These are phyloP conservation scores for Hibiscus syriacus DNA, from an alignment of 345 rosid species.

Conservation along the genomic window DNA sequence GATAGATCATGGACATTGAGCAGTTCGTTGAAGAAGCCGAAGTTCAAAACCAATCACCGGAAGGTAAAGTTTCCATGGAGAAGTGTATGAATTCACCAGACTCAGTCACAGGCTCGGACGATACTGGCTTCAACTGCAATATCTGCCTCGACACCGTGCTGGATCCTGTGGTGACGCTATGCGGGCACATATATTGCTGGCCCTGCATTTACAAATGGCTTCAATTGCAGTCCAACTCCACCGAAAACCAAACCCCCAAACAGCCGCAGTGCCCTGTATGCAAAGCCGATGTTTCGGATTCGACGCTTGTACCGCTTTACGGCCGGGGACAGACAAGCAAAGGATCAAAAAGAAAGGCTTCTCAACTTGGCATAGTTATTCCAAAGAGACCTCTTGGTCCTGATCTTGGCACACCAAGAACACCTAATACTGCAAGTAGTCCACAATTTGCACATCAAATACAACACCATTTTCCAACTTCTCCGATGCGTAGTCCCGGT, in stretches of 20 bases:
- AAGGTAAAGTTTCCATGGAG: slow-evolving; percentile 22
- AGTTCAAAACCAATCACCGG: slow-evolving; percentile 23
- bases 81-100: slow-evolving; percentile 18
- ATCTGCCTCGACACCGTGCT: slow-evolving; percentile 73
- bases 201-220: slow-evolving; percentile 95
- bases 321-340: slow-evolving; percentile 49
- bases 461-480: slow-evolving; percentile 1
- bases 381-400: slow-evolving; percentile 51
- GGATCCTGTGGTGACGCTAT: slow-evolving; percentile 82
- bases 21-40: slow-evolving; percentile 23
- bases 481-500: too few species aligned
- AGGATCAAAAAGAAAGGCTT: slow-evolving; percentile 22
- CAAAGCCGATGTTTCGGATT: slow-evolving; percentile 62
- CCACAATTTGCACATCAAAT: slow-evolving; percentile 18
- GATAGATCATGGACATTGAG: slow-evolving; percentile 27
- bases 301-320: slow-evolving; percentile 67
- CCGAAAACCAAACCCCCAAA: slow-evolving; percentile 22
- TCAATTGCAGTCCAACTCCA: slow-evolving; percentile 28
- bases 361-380: slow-evolving; percentile 25
- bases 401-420: slow-evolving; percentile 26
- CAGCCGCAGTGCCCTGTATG: slow-evolving; percentile 83
- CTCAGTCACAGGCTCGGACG: slow-evolving; percentile 18
- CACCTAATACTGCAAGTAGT: slow-evolving; percentile 4
- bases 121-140: slow-evolving; percentile 57
- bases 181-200: slow-evolving; percentile 96